A percentile compares a stretch with the other conserved stretches of the same genome.
Conservation (phyloP, 2,329 filamentous ascomycete genomes). For the Fusarium austroafricanum region DNA sequence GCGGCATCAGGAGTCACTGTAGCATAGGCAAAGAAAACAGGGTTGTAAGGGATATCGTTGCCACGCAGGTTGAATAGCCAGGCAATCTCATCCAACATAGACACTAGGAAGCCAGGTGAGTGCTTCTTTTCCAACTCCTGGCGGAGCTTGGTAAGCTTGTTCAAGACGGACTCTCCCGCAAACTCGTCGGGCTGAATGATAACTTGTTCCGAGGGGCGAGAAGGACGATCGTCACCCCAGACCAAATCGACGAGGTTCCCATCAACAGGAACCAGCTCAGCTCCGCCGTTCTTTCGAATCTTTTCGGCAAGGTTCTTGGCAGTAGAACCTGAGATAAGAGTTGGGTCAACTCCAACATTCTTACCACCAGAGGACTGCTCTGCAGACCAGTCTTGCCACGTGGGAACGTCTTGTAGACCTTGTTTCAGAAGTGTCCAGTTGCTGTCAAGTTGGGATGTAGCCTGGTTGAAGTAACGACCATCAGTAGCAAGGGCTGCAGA, state of each 20-base stretch:
- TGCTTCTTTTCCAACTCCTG: slow-evolving; percentile 94
- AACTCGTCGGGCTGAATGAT: slow-evolving; percentile 78
- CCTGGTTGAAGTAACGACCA: slow-evolving; percentile 98
- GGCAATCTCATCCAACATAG: slow-evolving; percentile 95
- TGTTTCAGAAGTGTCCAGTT: slow-evolving; percentile 96
- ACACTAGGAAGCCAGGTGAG: slow-evolving; percentile 86
- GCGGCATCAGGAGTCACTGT: slow-evolving; percentile 81
- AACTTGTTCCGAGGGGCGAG: slow-evolving; percentile 80
- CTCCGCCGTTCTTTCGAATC: slow-evolving; percentile 86
- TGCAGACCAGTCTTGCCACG: slow-evolving; percentile 96
- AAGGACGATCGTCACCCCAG: slow-evolving; percentile 82
- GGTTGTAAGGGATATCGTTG: slow-evolving; percentile 96
- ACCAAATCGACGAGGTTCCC: slow-evolving; percentile 90
- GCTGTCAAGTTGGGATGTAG: slow-evolving; percentile 85
- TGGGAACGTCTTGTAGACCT: slow-evolving; percentile 91
- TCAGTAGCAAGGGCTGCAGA: slow-evolving; percentile 94
- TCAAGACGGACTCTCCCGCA: slow-evolving; percentile 82
- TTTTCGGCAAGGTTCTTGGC: slow-evolving; percentile 81
- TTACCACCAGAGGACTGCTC: slow-evolving; percentile 90
- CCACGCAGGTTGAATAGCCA: slow-evolving; percentile 99
- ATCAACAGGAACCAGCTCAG: slow-evolving; percentile 77
- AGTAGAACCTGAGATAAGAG: slow-evolving; percentile 76
- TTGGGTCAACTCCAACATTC: slow-evolving; percentile 89
- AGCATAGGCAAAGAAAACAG: slow-evolving; percentile 98
- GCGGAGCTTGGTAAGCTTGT: slow-evolving; percentile 87